These are phyloP conservation scores for Cylindrotheca fusiformis DNA, from an alignment of 108 stramenopile genomes.

Conservation along the genomic window DNA sequence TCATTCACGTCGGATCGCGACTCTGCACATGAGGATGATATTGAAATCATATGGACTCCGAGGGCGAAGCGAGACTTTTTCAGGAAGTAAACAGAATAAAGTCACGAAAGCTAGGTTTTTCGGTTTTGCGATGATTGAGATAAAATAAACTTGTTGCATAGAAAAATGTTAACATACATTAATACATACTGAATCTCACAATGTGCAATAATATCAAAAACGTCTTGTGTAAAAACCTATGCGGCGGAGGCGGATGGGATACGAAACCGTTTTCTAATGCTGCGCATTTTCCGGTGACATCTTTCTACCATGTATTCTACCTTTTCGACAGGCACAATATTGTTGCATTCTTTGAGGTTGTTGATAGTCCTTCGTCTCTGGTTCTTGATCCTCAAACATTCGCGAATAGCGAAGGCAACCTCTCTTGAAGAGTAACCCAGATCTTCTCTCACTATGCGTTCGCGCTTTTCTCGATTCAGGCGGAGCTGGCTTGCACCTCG, in stretches of 20 bases:
- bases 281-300: constrained; percentile 12
- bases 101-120: too few relatives aligned
- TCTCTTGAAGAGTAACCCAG: constrained; percentile 47
- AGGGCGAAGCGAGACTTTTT: not conserved
- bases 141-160: too few relatives aligned
- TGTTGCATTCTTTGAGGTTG: constrained; percentile 39
- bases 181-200: too few relatives aligned
- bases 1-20: not conserved
- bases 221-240: too few relatives aligned
- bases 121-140: too few relatives aligned
- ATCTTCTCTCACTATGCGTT: constrained; percentile 42
- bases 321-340: constrained; percentile 2
- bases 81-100: too few relatives aligned
- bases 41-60: not conserved
- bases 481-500: not conserved
- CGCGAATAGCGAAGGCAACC: constrained; percentile 44
- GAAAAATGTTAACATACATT: too few relatives aligned
- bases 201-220: too few relatives aligned
- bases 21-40: not conserved
- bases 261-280: not conserved
- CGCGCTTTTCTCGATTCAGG: constrained; percentile 45
- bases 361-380: constrained; percentile 53
- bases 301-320: constrained; percentile 55
- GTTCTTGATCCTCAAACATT: constrained; percentile 53
- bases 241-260: too few relatives aligned